Conservation (phyloP, 75 land plant genomes). For the Cunninghamia lanceolata region DNA sequence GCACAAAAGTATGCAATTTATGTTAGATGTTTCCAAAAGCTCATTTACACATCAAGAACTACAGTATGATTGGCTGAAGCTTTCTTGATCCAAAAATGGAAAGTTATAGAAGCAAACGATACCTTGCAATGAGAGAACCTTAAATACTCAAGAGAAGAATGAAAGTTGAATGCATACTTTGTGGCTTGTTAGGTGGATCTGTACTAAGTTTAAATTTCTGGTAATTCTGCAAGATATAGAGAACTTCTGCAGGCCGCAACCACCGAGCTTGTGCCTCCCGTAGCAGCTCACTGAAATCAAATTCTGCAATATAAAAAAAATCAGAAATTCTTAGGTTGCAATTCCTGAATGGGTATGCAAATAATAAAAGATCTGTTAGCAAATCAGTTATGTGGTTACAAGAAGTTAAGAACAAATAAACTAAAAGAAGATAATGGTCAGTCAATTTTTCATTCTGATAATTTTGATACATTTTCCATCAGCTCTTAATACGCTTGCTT, state of each 20-base stretch:
- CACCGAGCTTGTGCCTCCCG: conserved; percentile 78
- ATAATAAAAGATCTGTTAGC: background rate
- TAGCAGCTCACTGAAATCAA: conserved; percentile 51
- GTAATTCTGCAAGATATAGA: conserved; percentile 72
- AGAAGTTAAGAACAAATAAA: background rate
- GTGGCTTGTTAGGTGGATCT: conserved; percentile 64
- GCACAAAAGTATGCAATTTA: background rate
- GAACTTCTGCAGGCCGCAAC: conserved; percentile 91
- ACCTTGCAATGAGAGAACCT: background rate
- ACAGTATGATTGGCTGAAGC: background rate
- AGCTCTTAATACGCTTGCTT: background rate
- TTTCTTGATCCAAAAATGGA: background rate
- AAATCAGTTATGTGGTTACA: background rate
- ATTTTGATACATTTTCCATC: background rate
- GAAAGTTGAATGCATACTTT: conserved; percentile 33
- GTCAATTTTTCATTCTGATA: background rate
- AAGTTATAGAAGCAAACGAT: background rate
- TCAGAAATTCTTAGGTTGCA: background rate
- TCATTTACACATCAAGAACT: background rate
- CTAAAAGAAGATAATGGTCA: background rate
- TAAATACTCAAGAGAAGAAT: background rate
- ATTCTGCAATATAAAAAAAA: conserved; percentile 33
- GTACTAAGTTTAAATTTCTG: conserved; percentile 41
- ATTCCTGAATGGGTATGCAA: background rate
- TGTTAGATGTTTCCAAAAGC: background rate